Percentiles rank a stretch among this genome's conserved stretches.
Evolutionary conservation across 352 stramenopile species (phyloP).

Genomic region (Pythium angustatum): DNA sequence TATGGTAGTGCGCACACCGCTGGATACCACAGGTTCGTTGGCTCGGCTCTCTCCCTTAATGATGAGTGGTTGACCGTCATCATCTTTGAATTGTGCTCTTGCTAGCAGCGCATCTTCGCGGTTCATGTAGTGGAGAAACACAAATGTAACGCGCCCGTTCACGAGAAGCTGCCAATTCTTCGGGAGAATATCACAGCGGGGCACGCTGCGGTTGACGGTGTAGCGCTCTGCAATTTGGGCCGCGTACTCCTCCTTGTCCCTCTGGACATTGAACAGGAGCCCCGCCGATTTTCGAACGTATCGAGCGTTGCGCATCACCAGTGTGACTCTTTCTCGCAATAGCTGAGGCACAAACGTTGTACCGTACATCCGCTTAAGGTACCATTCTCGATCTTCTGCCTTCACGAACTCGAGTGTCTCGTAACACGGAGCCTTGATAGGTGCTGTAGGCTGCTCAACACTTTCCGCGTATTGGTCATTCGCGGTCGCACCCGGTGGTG

Average conservation of each 20-base stretch:
- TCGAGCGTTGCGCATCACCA: conserved; percentile 26
- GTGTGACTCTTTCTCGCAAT: conserved; percentile 25
- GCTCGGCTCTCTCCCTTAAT: conserved; percentile 25
- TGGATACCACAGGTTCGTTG: neutral
- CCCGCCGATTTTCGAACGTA: conserved; percentile 33
- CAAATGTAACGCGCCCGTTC: conserved; percentile 18
- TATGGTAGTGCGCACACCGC: neutral
- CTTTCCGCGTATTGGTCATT: neutral
- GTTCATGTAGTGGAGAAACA: conserved; percentile 37
- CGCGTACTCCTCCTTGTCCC: conserved; percentile 33
- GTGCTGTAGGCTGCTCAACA: neutral
- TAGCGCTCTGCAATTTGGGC: conserved; percentile 26
- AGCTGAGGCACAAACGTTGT: conserved; percentile 30
- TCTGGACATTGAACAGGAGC: conserved; percentile 31
- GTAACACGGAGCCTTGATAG: conserved; percentile 19
- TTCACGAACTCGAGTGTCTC: conserved; percentile 29
- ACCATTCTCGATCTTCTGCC: conserved; percentile 32
- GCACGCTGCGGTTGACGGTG: conserved; percentile 31
- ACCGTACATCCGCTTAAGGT: conserved; percentile 31
- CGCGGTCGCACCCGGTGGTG: neutral
- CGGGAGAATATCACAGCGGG: conserved; percentile 28
- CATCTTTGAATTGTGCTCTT: conserved; percentile 23
- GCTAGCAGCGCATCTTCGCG: conserved; percentile 31
- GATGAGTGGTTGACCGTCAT: conserved; percentile 20
- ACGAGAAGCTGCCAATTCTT: conserved; percentile 33